phyloP scores from a whole-genome alignment of 306 rosid genomes.

The Malus domestica region ASM211411v1 NC_041793.1:3427001-3427500 shows the following conservation, averaged over 20 bases:
- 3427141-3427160: not conserved
- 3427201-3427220: no score
- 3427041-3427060: not conserved
- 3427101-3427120: not conserved
- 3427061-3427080: not conserved
- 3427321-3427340: not conserved
- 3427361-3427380: not conserved
- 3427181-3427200: no score
- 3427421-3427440: no score
- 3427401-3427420: not conserved
- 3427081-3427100: not conserved
- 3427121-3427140: not conserved
- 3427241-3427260: no score
- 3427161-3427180: no score
- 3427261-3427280: no score
- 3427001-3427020: not conserved
- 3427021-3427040: not conserved
- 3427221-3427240: no score
- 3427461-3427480: accelerated
- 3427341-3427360: not conserved
- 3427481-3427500: no score
- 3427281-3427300: no score
- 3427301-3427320: no score
- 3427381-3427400: not conserved
- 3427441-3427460: no score